Conservation (phyloP, 768 basidiomycete species). For the Chalciporus sphaerocephalus region DNA sequence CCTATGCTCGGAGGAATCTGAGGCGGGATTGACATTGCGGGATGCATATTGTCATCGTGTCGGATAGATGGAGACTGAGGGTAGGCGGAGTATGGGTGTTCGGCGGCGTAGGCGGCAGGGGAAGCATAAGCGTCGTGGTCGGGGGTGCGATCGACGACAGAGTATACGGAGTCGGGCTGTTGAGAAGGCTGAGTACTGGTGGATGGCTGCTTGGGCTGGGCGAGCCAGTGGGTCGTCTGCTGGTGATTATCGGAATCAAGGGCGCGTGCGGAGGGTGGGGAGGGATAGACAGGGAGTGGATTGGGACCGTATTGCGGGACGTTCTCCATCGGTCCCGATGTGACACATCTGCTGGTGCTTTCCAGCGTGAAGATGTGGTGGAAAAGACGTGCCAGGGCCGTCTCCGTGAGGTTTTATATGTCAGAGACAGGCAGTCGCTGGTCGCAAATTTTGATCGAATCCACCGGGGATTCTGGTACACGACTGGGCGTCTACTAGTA, state of each 20-base stretch:
- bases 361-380: conserved; percentile 26
- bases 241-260: conserved; percentile 26
- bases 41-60: conserved; percentile 25
- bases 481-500: not conserved
- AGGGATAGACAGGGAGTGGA: conserved; percentile 30
- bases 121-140: conserved; percentile 35
- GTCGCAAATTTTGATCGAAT: conserved; percentile 5
- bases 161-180: conserved; percentile 31
- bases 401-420: conserved; percentile 31
- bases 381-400: conserved; percentile 29
- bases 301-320: conserved; percentile 31
- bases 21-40: conserved; percentile 27
- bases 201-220: conserved; percentile 12
- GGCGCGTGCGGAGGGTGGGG: conserved; percentile 21
- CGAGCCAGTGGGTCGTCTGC: conserved; percentile 29
- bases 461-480: conserved; percentile 9
- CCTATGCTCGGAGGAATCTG: conserved; percentile 52
- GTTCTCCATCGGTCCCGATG: conserved; percentile 35
- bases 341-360: conserved; percentile 32
- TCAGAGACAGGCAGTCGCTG: conserved; percentile 4
- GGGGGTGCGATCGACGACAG: conserved; percentile 39
- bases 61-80: conserved; percentile 30
- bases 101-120: conserved; percentile 21
- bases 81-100: conserved; percentile 27
- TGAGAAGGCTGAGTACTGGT: conserved; percentile 15